A percentile compares a stretch with the other conserved stretches of the same genome.
Conservation (phyloP, 441 rosid species). For the Euphorbia schlechtendalii region DNA sequence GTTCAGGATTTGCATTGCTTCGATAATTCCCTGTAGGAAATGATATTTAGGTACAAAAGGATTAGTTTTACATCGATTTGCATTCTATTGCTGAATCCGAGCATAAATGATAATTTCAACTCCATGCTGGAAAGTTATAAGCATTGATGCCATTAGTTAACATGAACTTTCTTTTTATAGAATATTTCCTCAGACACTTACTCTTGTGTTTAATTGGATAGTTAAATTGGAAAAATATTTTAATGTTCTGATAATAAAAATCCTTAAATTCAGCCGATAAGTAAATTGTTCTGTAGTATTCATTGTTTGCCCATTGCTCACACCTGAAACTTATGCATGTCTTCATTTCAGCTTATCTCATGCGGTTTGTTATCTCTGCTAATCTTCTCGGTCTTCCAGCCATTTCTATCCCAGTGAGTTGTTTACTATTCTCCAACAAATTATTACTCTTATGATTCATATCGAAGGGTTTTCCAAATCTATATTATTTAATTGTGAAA, state of each 20-base stretch:
- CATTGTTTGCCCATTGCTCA: neutral
- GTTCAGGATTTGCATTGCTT: neutral
- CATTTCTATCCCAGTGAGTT: constrained; percentile 71
- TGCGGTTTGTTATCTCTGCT: constrained; percentile 55
- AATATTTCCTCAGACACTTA: neutral
- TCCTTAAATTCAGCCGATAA: neutral
- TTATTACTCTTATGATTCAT: neutral
- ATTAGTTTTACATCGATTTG: neutral
- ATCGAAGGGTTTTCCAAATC: neutral
- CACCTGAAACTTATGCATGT: no score
- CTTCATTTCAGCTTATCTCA: no score
- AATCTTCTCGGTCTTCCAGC: constrained; percentile 87
- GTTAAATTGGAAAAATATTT: neutral
- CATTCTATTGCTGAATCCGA: neutral
- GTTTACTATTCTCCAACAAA: neutral
- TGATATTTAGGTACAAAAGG: neutral
- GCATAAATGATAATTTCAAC: neutral
- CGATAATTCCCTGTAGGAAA: neutral
- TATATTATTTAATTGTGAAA: neutral
- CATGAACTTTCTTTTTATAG: no score
- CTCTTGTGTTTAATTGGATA: neutral
- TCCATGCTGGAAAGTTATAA: neutral
- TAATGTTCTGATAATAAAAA: neutral
- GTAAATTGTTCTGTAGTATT: neutral
- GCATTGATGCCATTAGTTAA: neutral